Percentiles rank a stretch among this genome's conserved stretches.
Evolutionary conservation across 2,329 filamentous ascomycete species (phyloP).

Genomic region (Ceratocystis albifundus): DNA sequence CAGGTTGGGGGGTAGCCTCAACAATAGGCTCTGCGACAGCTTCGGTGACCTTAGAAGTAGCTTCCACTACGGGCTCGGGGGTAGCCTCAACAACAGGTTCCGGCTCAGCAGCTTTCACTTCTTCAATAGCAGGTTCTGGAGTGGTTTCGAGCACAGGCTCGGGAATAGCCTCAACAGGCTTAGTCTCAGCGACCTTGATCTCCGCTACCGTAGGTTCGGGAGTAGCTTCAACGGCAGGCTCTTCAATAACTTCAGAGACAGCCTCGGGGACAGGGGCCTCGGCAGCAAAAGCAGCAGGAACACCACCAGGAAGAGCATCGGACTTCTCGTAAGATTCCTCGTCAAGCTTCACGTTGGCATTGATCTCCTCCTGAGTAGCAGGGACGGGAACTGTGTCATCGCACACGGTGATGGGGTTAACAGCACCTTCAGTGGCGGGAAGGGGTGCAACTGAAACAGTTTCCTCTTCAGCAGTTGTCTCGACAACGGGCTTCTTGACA

Average conservation of each 20-base stretch:
- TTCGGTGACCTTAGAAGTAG: slow-evolving; percentile 7
- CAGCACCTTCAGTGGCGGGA: slow-evolving; percentile 49
- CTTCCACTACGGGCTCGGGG: slow-evolving; percentile 24
- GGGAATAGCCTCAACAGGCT: slow-evolving; percentile 21
- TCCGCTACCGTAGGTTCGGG: slow-evolving; percentile 22
- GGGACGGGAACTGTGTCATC: slow-evolving; percentile 75
- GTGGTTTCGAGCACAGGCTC: slow-evolving; percentile 24
- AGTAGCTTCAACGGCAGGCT: slow-evolving; percentile 20
- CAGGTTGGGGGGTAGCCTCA: slow-evolving; percentile 16
- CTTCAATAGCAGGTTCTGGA: slow-evolving; percentile 20
- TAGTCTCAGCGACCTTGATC: slow-evolving; percentile 23
- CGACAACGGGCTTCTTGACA: slow-evolving; percentile 18
- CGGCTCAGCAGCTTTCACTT: slow-evolving; percentile 22
- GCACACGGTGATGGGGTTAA: slow-evolving; percentile 69
- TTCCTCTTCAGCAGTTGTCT: slow-evolving; percentile 28
- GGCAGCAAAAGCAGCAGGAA: slow-evolving; percentile 57
- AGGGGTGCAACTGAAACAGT: slow-evolving; percentile 49
- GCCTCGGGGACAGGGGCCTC: slow-evolving; percentile 24
- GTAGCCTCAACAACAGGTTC: slow-evolving; percentile 23
- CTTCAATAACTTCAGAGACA: slow-evolving; percentile 1
- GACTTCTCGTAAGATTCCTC: slow-evolving; percentile 78
- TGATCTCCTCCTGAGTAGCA: slow-evolving; percentile 53
- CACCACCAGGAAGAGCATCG: slow-evolving; percentile 47
- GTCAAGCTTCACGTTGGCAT: slow-evolving; percentile 64
- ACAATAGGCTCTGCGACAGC: slow-evolving; percentile 21